phyloP scores from a whole-genome alignment of 2,329 filamentous ascomycete species.

The Apiospora saccharicola region DNA sequence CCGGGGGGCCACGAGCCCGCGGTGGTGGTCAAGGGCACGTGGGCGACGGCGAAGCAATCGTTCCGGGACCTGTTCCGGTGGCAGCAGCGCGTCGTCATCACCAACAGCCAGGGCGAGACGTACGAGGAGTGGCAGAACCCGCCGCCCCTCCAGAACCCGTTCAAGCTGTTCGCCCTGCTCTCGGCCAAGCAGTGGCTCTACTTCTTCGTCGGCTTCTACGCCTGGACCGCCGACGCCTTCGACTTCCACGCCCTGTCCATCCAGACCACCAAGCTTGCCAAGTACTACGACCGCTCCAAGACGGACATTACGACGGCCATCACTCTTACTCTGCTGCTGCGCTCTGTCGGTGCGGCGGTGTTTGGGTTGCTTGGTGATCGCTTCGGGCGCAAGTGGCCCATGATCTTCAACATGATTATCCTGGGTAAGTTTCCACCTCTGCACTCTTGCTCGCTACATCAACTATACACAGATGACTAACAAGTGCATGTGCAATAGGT shows the following conservation, averaged over 20 bases:
- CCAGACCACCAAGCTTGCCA: conserved; percentile 59
- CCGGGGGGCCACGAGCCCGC: conserved; percentile 47
- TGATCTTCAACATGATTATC: conserved; percentile 81
- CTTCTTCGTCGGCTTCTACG: conserved; percentile 75
- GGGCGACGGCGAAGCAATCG: conserved; percentile 70
- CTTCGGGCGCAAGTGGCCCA: conserved; percentile 84
- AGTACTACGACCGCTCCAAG: conserved; percentile 57
- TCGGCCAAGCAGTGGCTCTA: conserved; percentile 75
- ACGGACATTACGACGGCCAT: conserved; percentile 72
- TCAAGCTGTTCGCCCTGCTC: conserved; percentile 72
- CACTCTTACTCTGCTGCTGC: conserved; percentile 76
- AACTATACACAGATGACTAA: background rate
- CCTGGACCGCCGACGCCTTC: conserved; percentile 85
- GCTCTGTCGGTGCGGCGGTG: conserved; percentile 76
- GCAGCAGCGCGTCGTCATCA: conserved; percentile 75
- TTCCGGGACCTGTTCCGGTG: conserved; percentile 73
- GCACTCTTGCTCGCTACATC: no score
- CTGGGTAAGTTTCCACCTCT: conserved; percentile 59
- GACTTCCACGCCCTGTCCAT: conserved; percentile 85
- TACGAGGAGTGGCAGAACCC: conserved; percentile 73
- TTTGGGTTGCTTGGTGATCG: conserved; percentile 83
- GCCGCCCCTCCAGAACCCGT: conserved; percentile 72
- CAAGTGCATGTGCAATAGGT: conserved; percentile 46
- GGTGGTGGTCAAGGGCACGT: conserved; percentile 70
- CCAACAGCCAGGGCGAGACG: conserved; percentile 70